These are phyloP conservation scores for Pichia terricola DNA, from an alignment of 1,139 yeast genomes.

Conservation along the genomic window DNA sequence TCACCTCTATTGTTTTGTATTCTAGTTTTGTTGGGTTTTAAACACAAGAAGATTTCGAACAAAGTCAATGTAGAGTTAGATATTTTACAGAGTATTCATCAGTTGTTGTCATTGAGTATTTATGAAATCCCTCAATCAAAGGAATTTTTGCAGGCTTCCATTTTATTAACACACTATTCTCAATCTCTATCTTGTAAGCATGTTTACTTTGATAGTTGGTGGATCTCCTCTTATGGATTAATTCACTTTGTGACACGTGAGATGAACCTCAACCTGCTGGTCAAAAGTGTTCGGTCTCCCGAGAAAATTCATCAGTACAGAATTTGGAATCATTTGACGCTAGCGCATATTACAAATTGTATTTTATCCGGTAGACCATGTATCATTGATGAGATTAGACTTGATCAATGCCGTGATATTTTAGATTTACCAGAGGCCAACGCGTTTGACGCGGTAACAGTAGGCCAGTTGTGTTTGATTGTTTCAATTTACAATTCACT, in stretches of 20 bases:
- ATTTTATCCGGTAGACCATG: constrained; percentile 68
- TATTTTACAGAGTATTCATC: constrained; percentile 28
- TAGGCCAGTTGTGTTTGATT: constrained; percentile 61
- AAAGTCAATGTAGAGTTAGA: constrained; percentile 23
- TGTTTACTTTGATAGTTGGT: constrained; percentile 50
- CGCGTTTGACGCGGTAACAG: constrained; percentile 73
- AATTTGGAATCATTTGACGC: constrained; percentile 64
- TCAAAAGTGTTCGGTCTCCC: constrained; percentile 16
- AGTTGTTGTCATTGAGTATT: constrained; percentile 39
- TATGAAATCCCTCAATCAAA: constrained; percentile 33
- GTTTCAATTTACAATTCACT: constrained; percentile 55
- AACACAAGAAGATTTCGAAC: constrained; percentile 24
- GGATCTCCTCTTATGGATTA: constrained; percentile 48
- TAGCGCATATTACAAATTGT: constrained; percentile 61
- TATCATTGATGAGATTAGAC: constrained; percentile 55
- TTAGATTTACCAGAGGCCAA: constrained; percentile 57
- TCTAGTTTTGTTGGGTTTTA: constrained; percentile 50
- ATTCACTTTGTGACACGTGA: constrained; percentile 46
- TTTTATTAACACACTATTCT: constrained; percentile 49
- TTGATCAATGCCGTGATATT: constrained; percentile 55
- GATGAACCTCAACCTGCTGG: constrained; percentile 25
- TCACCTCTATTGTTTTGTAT: constrained; percentile 56
- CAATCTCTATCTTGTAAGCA: constrained; percentile 41
- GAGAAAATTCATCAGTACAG: constrained; percentile 33
- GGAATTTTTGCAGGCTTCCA: constrained; percentile 53